A percentile compares a stretch with the other conserved stretches of the same genome.
phyloP scores from a whole-genome alignment of 2,329 filamentous ascomycete genomes.

The Trichophyton mentagrophytes region DNA sequence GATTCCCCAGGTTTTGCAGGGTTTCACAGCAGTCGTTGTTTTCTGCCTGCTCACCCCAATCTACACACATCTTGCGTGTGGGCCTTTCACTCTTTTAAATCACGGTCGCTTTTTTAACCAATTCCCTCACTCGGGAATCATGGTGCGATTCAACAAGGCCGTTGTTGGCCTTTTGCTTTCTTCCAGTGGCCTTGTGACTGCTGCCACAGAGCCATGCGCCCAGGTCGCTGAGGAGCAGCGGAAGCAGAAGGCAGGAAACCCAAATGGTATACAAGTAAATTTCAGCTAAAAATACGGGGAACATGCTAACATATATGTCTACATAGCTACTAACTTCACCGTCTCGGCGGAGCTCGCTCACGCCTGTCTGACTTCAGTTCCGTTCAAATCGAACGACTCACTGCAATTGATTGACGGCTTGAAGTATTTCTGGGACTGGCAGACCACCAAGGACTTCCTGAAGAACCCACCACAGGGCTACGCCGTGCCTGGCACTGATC shows the following conservation, averaged over 20 bases:
- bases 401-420: slow-evolving; percentile 16
- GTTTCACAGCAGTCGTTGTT: no score
- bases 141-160: not conserved
- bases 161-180: not conserved
- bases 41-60: no score
- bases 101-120: no score
- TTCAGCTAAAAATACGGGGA: no score
- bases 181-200: not conserved
- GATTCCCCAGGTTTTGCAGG: no score
- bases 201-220: not conserved
- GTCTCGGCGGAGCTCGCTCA: slow-evolving; percentile 14
- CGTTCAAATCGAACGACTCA: slow-evolving; percentile 15
- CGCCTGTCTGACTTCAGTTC: slow-evolving; percentile 16
- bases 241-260: not conserved
- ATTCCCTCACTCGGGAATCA: not conserved
- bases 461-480: slow-evolving; percentile 40
- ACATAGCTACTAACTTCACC: slow-evolving; percentile 7
- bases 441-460: slow-evolving; percentile 17
- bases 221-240: not conserved
- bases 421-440: slow-evolving; percentile 15
- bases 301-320: not conserved
- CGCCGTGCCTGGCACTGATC: slow-evolving; percentile 37
- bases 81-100: no score
- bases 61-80: no score
- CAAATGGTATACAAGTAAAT: not conserved